Conservation (phyloP, 441 rosid species). For the Heliophila coronopifolia region DNA sequence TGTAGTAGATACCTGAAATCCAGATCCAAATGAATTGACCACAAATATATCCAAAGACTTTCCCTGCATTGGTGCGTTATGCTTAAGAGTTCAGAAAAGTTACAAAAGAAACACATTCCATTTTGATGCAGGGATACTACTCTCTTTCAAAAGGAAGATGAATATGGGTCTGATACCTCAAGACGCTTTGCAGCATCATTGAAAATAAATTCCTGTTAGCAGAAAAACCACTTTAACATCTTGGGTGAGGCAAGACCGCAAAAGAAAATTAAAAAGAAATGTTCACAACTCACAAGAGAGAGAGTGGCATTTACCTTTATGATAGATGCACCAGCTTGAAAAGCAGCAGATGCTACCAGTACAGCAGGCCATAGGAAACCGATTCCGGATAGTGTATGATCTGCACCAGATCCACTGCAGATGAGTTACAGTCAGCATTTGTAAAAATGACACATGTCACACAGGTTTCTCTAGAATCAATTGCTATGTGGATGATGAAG, state of each 20-base stretch:
- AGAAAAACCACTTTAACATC: constrained; percentile 14
- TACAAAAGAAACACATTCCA: neutral
- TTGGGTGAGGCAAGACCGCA: neutral
- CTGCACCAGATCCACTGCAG: constrained; percentile 67
- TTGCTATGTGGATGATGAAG: neutral
- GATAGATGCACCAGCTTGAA: constrained; percentile 77
- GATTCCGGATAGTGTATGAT: constrained; percentile 45
- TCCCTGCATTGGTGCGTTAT: constrained; percentile 35
- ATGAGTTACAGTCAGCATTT: constrained; percentile 18
- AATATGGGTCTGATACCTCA: constrained; percentile 36
- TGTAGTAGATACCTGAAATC: constrained; percentile 65
- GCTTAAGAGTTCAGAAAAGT: constrained; percentile 14
- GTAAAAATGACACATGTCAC: neutral
- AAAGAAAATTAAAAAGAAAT: neutral
- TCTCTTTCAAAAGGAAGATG: constrained; percentile 11
- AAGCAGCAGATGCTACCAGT: constrained; percentile 75
- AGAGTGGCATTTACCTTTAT: constrained; percentile 46
- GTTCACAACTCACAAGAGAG: constrained; percentile 6
- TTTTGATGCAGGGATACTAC: constrained; percentile 16
- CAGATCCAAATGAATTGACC: constrained; percentile 89
- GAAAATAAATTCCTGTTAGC: constrained; percentile 68
- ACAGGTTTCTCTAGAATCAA: neutral
- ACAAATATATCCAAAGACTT: constrained; percentile 87
- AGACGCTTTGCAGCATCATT: constrained; percentile 58
- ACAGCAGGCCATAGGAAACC: constrained; percentile 63